Base-by-base conservation (phyloP, 1,284 basidiomycete genomes). In the Cerioporus squamosus region DNA sequence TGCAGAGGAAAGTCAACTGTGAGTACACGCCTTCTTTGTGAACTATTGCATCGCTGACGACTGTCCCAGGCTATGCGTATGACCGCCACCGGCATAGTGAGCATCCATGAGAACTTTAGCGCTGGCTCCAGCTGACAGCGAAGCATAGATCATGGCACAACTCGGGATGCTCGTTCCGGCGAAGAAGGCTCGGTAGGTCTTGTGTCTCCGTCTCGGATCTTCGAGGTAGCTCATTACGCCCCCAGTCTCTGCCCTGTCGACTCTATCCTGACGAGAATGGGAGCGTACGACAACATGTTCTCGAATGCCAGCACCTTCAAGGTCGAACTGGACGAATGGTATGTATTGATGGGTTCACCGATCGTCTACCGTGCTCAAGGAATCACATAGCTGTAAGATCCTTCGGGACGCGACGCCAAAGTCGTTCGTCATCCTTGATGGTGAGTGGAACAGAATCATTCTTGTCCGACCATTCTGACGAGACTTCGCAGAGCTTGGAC, bases 91-190 rank as follows among this genome's bases (percentile, higher is more conserved):
- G 96, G 92, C 29, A 88, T 97, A 59, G 87, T 89, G 70, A 54
- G 85, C 71, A 39, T 51, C 5, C 39, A 22, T 47, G 24, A 33
- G 1, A 12, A 17, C 10, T 3, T 31, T 23, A 10, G 17, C 10
- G 7, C 2, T 8, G 20, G 51, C 33, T 53, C 12, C 10, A 26
- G 10, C 50, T 61, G 24, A 44, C 33, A 20, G 43, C 14, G 23
- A 31, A 46, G 6, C 38, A n/a, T 52, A 90, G 87, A 98, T 98
- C 66, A 93, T 98, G 88, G 96, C 95, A 8, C 97, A 98, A 72
- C 79, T 99, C 18, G 97, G 97, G n/a, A 99, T 98, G 90, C 86
- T 92, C 51, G 94, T 99, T 2, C 97, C 97, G 2, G 97, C 97
- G 0, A 74, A 82, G 36, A 83, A 77, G 52, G 97, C 97, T 26